These are phyloP conservation scores for Theobroma cacao DNA, from an alignment of 345 rosid species.

Conservation along the genomic window DNA sequence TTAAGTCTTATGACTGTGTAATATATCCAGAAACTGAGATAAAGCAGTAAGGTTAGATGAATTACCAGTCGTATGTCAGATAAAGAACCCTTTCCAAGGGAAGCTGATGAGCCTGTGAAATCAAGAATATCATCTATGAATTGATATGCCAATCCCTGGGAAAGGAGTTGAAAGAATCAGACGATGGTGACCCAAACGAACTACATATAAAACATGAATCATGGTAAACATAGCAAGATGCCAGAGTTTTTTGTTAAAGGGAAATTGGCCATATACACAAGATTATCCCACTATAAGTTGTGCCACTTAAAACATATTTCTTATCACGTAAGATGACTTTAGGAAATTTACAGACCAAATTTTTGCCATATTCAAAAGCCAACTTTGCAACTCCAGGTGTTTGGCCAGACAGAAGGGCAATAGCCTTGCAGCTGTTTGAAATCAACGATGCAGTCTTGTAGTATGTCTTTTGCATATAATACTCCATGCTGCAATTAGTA, in stretches of 20 bases:
- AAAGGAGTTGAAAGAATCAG: not conserved
- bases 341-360: slow-evolving; percentile 42
- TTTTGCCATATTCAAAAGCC: slow-evolving; percentile 57
- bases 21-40: not conserved
- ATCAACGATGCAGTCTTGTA: slow-evolving; percentile 53
- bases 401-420: slow-evolving; percentile 49
- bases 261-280: not conserved
- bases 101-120: slow-evolving; percentile 56
- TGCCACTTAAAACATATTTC: not conserved
- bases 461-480: slow-evolving; percentile 50
- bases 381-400: slow-evolving; percentile 39
- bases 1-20: not conserved
- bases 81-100: slow-evolving; percentile 57
- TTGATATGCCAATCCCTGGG: slow-evolving; percentile 58
- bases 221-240: not conserved
- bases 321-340: not conserved
- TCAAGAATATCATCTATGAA: slow-evolving; percentile 55
- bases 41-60: not conserved
- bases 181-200: not conserved
- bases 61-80: slow-evolving; percentile 51
- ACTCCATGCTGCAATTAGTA: slow-evolving; percentile 42
- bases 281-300: not conserved
- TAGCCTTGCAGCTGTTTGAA: slow-evolving; percentile 57
- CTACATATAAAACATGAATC: not conserved
- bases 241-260: not conserved